These are phyloP conservation scores for Populus deltoides DNA, from an alignment of 345 rosid species.

Conservation along the genomic window DNA sequence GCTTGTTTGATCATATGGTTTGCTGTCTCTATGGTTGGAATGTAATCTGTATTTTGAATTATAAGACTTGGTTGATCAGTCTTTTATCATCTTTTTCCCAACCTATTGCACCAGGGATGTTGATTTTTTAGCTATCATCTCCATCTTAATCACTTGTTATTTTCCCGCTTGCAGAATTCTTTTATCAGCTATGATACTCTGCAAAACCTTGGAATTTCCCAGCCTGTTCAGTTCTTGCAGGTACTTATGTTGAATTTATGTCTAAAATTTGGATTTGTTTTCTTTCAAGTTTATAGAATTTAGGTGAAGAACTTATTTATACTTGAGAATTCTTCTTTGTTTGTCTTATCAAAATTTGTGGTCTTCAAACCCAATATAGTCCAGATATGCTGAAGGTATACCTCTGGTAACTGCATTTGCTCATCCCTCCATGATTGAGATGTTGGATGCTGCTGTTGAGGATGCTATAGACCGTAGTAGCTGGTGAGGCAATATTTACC, in stretches of 20 bases:
- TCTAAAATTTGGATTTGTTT: slow-evolving; percentile 11
- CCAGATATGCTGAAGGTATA: slow-evolving; percentile 90
- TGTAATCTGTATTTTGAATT: not conserved
- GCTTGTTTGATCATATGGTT: not conserved
- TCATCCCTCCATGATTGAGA: slow-evolving; percentile 84
- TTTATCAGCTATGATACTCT: slow-evolving; percentile 68
- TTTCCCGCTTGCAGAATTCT: slow-evolving; percentile 60
- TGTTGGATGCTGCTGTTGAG: slow-evolving; percentile 79
- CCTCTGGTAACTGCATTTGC: slow-evolving; percentile 69
- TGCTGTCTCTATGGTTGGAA: not conserved
- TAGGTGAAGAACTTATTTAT: slow-evolving; percentile 1
- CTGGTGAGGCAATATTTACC: slow-evolving; percentile 55
- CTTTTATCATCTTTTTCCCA: slow-evolving; percentile 7
- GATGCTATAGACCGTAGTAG: slow-evolving; percentile 83
- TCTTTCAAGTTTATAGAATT: not conserved
- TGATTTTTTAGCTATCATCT: not conserved
- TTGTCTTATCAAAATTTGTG: slow-evolving; percentile 40
- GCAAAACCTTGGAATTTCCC: slow-evolving; percentile 87
- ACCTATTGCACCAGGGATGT: not conserved
- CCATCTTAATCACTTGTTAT: slow-evolving; percentile 16
- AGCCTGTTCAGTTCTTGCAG: slow-evolving; percentile 88
- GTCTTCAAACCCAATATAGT: slow-evolving; percentile 56
- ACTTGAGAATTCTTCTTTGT: slow-evolving; percentile 14
- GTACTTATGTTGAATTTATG: slow-evolving; percentile 35
- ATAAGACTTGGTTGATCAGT: not conserved